A percentile compares a stretch with the other conserved stretches of the same genome.
Evolutionary conservation across 441 rosid species (phyloP).

Genomic region (Daphne laureola): DNA sequence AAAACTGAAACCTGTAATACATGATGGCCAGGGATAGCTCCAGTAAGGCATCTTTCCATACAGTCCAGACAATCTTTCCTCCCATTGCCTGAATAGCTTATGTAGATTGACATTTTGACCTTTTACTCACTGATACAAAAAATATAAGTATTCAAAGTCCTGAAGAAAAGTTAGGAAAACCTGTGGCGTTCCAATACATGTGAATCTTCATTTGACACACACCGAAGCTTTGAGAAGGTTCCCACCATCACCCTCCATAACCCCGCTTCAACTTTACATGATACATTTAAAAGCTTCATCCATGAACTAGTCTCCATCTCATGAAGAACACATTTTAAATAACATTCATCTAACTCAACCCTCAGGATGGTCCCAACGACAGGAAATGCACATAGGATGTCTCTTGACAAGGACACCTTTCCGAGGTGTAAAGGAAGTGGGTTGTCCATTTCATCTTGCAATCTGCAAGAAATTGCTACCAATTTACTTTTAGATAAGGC

Average conservation of each 20-base stretch:
- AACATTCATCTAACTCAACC: constrained; percentile 32
- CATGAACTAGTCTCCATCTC: constrained; percentile 46
- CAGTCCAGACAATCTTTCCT: constrained; percentile 34
- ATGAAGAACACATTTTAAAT: constrained; percentile 26
- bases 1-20: constrained; percentile 51
- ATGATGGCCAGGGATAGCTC: constrained; percentile 57
- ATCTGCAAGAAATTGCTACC: constrained; percentile 19
- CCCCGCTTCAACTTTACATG: constrained; percentile 52
- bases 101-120: background rate
- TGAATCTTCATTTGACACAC: constrained; percentile 29
- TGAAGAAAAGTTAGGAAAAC: constrained; percentile 22
- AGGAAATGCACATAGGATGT: constrained; percentile 51
- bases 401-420: constrained; percentile 44
- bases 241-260: constrained; percentile 56
- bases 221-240: constrained; percentile 36
- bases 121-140: background rate
- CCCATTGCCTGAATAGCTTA: constrained; percentile 34
- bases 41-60: constrained; percentile 46
- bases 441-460: constrained; percentile 38
- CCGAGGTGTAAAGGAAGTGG: constrained; percentile 49
- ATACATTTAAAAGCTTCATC: constrained; percentile 47
- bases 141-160: background rate
- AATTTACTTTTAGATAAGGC: background rate
- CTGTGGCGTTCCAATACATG: constrained; percentile 35
- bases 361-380: constrained; percentile 64